A percentile compares a stretch with the other conserved stretches of the same genome.
Evolutionary conservation across 1,284 basidiomycete genomes (phyloP).

Genomic region (Ceratobasidium sp.): DNA sequence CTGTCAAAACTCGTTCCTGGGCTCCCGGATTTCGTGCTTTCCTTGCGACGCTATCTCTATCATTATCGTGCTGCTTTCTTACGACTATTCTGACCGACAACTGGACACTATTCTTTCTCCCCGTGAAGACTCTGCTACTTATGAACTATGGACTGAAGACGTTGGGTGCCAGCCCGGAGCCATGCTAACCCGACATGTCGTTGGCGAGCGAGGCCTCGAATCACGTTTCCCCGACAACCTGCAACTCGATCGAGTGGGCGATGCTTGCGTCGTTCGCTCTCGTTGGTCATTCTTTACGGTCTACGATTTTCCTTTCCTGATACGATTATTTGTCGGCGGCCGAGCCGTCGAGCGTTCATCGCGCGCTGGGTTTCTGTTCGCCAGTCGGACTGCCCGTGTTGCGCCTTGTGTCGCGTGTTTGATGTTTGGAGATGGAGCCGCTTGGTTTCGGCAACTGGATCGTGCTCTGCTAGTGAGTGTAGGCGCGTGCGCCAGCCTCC

Average conservation of each 20-base stretch:
- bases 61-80: constrained; percentile 32
- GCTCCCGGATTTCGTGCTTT: background rate
- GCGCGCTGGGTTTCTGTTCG: constrained; percentile 2
- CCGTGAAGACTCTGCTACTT: constrained; percentile 31
- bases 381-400: constrained; percentile 20
- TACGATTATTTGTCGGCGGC: constrained; percentile 11
- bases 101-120: no score
- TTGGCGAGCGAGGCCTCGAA: background rate
- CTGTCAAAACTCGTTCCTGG: constrained; percentile 15
- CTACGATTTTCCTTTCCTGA: constrained; percentile 10
- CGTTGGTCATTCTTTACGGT: constrained; percentile 33
- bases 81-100: constrained; percentile 7
- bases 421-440: constrained; percentile 19
- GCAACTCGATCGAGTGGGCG: constrained; percentile 19
- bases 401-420: constrained; percentile 12
- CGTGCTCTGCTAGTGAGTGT: constrained; percentile 19
- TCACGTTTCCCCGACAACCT: background rate
- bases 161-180: constrained; percentile 1
- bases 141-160: constrained; percentile 22
- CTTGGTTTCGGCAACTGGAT: constrained; percentile 4
- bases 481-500: constrained; percentile 33
- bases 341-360: constrained; percentile 31
- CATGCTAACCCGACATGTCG: background rate
- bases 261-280: constrained; percentile 16
- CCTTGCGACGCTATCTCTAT: constrained; percentile 9